Base-by-base conservation (phyloP, 2,329 filamentous ascomycete species). In the Emergomyces orientalis region DNA sequence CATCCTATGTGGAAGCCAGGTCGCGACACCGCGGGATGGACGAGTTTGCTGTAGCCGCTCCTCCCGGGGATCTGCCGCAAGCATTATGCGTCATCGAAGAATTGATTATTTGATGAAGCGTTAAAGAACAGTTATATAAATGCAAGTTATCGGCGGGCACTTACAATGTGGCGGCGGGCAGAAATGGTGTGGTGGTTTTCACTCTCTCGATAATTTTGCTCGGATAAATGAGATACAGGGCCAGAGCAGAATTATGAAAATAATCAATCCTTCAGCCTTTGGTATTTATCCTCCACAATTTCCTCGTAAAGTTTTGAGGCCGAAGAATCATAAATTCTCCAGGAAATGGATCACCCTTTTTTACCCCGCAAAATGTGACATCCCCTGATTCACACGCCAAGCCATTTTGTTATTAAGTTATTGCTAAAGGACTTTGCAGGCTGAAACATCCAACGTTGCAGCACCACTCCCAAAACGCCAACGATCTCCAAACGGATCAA, bases 401-500 rank as follows among this genome's bases (percentile, higher is more conserved):
- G 25, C 51, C 7, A 54, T 37, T 22, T 47, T 47, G 19, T n/a
- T 22, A 5, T n/a, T 47, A 2, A n/a, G 5, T n/a, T 7, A 32
- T 52, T 32, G 3, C 32, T n/a, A 4, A 4, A 30, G 25, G 30
- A 22, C 6, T 34, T n/a, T 17, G 14, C 30, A 13, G 27, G 3
- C 51, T 54, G 51, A 54, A 54, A 54, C 51, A 17, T 54, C 17
- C 30, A 54, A 30, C 9, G 51, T 54, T 54, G 30, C 51, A 34
- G 2, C 51, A 49, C 30, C 51, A 54, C 30, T 34, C 30, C 2
- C 37, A 39, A 25, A 57, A 25, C 22, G 14, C 55, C 25, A 27
- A 43, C 27, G 55, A 41, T 41, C 55, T 57, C 55, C 55, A 41
- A 43, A 57, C n/a, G 13, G 17, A 43, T 34, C 56, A 43, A 47